phyloP scores from a whole-genome alignment of 345 rosid species.

The Ceriops tagal region DNA sequence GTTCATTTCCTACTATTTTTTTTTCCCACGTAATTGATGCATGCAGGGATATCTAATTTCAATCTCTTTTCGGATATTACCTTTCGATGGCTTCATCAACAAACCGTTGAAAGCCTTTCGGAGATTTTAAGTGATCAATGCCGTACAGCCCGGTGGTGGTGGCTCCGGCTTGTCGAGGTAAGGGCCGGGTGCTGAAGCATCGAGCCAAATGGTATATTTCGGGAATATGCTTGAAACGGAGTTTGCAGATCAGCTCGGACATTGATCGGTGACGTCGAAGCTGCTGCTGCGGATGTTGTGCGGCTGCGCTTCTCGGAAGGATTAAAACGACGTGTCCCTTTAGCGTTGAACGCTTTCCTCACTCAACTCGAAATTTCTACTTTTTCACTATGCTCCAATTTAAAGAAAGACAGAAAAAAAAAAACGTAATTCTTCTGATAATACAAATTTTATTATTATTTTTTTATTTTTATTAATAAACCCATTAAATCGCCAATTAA shows the following conservation, averaged over 20 bases:
- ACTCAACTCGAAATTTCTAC: too few relatives aligned
- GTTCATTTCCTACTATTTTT: background rate
- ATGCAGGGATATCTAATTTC: too few relatives aligned
- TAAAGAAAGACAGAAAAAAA: too few relatives aligned
- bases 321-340: too few relatives aligned
- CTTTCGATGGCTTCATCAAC: conserved; percentile 89
- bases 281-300: background rate
- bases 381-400: too few relatives aligned
- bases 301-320: background rate
- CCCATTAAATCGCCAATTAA: too few relatives aligned
- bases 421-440: too few relatives aligned
- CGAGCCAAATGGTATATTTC: conserved; percentile 24
- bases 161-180: conserved; percentile 25
- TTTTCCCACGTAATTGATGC: background rate
- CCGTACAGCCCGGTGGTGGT: conserved; percentile 83
- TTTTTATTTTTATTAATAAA: too few relatives aligned
- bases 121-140: conserved; percentile 56
- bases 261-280: conserved; percentile 19
- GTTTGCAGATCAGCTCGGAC: conserved; percentile 33
- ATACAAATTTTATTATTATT: too few relatives aligned
- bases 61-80: conserved; percentile 24
- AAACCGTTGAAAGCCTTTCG: conserved; percentile 81
- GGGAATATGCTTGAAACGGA: conserved; percentile 10
- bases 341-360: too few relatives aligned
- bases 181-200: conserved; percentile 31